Conservation (phyloP, 164 flowering plant species). For the Saururus chinensis region DNA sequence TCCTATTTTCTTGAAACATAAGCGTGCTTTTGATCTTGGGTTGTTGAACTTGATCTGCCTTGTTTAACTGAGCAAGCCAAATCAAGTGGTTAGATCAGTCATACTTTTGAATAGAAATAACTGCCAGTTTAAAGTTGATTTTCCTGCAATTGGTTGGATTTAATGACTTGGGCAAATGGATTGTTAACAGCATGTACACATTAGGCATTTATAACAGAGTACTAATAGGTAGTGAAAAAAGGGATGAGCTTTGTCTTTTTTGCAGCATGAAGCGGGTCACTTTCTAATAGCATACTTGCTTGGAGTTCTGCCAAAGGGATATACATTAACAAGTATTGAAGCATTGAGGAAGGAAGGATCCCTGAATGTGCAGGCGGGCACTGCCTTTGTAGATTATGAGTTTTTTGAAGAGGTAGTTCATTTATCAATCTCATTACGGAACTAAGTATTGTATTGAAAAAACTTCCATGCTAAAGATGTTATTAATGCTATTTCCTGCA, state of each 20-base stretch:
- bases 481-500: too few relatives aligned
- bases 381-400: conserved; percentile 89
- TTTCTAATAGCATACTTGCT: conserved; percentile 86
- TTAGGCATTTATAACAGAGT: not conserved
- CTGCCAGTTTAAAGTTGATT: too few relatives aligned
- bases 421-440: not conserved
- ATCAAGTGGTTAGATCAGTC: too few relatives aligned
- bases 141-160: too few relatives aligned
- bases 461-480: not conserved
- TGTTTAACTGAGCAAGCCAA: too few relatives aligned
- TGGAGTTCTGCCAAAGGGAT: conserved; percentile 84
- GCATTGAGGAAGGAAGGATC: conserved; percentile 78
- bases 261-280: conserved; percentile 98
- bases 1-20: too few relatives aligned
- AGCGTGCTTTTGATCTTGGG: too few relatives aligned
- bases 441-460: too few relatives aligned
- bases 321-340: conserved; percentile 68
- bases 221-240: not conserved
- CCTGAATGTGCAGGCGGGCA: conserved; percentile 92
- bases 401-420: conserved; percentile 75
- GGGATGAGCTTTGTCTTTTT: not conserved
- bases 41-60: too few relatives aligned
- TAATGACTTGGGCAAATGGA: too few relatives aligned
- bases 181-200: too few relatives aligned
- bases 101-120: too few relatives aligned